A percentile compares a stretch with the other conserved stretches of the same genome.
Evolutionary conservation across 768 basidiomycete species (phyloP).

Genomic region (Boletales sp.): DNA sequence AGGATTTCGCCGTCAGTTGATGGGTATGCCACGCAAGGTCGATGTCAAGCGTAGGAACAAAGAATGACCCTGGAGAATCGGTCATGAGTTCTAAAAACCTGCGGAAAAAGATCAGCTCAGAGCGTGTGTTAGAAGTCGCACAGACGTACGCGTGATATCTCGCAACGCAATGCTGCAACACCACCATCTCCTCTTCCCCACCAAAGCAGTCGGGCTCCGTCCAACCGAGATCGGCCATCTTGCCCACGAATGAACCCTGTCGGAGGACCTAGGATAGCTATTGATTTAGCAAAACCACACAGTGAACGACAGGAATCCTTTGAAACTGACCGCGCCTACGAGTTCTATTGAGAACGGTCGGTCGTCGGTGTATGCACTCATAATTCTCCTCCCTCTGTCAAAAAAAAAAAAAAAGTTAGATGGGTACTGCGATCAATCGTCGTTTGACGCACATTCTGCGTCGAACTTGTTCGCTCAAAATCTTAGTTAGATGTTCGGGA

Average conservation of each 20-base stretch:
- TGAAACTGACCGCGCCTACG: slow-evolving; percentile 44
- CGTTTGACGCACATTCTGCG: slow-evolving; percentile 12
- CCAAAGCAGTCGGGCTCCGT: slow-evolving; percentile 39
- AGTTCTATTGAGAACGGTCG: slow-evolving; percentile 53
- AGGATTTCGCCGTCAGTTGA: slow-evolving; percentile 46
- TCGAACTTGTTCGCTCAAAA: background rate
- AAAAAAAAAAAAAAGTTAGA: background rate
- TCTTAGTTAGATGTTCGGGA: slow-evolving; percentile 7
- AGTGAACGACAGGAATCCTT: background rate
- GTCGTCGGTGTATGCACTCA: slow-evolving; percentile 48
- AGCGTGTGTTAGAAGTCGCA: background rate
- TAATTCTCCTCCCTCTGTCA: slow-evolving; percentile 33
- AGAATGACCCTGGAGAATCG: slow-evolving; percentile 39
- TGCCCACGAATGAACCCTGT: slow-evolving; percentile 51
- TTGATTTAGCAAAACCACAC: background rate
- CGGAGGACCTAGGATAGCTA: slow-evolving; percentile 41
- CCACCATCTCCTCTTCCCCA: slow-evolving; percentile 35
- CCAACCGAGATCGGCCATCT: slow-evolving; percentile 54
- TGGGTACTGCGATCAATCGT: background rate
- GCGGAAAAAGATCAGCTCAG: background rate
- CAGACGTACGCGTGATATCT: slow-evolving; percentile 51
- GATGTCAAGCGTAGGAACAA: slow-evolving; percentile 64
- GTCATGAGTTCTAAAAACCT: slow-evolving; percentile 53
- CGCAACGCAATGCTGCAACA: slow-evolving; percentile 46
- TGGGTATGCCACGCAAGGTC: slow-evolving; percentile 75